Conservation (phyloP, 805 yeast genomes). For the Kluyveromyces aestuarii region DNA sequence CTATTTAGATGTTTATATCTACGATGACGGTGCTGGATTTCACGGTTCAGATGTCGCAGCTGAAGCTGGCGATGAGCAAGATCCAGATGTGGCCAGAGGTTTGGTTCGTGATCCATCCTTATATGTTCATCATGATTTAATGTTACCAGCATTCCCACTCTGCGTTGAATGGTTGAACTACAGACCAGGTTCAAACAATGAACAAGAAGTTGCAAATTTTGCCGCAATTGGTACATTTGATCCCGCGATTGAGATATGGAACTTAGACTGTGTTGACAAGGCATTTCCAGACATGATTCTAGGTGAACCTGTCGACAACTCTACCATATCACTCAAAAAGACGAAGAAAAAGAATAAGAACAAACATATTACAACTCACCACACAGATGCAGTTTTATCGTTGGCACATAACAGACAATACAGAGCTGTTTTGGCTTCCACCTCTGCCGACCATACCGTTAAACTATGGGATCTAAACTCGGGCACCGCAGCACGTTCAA, state of each 20-base stretch:
- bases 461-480: slow-evolving; percentile 88
- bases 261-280: slow-evolving; percentile 82
- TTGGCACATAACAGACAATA: slow-evolving; percentile 73
- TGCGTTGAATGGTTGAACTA: slow-evolving; percentile 93
- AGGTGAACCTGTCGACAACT: slow-evolving; percentile 58
- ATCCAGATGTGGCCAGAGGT: slow-evolving; percentile 70
- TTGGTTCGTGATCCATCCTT: slow-evolving; percentile 62
- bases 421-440: slow-evolving; percentile 81
- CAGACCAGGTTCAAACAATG: slow-evolving; percentile 45
- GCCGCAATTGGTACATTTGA: slow-evolving; percentile 97
- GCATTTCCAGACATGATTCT: slow-evolving; percentile 90
- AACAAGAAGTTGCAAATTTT: slow-evolving; percentile 64
- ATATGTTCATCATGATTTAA: slow-evolving; percentile 91
- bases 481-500: slow-evolving; percentile 69
- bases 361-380: slow-evolving; percentile 61
- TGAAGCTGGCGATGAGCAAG: slow-evolving; percentile 52
- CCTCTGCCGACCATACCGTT: slow-evolving; percentile 91
- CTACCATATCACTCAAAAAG: slow-evolving; percentile 25
- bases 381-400: slow-evolving; percentile 89
- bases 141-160: slow-evolving; percentile 95
- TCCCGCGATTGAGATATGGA: slow-evolving; percentile 96
- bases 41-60: slow-evolving; percentile 58
- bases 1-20: slow-evolving; percentile 84
- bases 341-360: slow-evolving; percentile 40
- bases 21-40: slow-evolving; percentile 88